A percentile compares a stretch with the other conserved stretches of the same genome.
Evolutionary conservation across 164 flowering plant genomes (phyloP).

Genomic region (Euptelea pleiosperma): DNA sequence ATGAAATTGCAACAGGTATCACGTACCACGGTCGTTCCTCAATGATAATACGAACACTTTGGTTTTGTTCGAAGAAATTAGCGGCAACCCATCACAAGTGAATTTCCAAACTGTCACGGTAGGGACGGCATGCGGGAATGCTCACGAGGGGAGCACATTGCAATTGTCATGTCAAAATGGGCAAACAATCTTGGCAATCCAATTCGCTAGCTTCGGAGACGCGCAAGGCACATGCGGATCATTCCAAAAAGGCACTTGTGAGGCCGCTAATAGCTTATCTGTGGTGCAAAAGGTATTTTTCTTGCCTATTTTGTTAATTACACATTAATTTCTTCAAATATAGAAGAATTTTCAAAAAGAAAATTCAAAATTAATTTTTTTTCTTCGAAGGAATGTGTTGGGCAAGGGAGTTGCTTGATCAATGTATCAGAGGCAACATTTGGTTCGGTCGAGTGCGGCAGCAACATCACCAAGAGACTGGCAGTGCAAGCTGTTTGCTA

Average conservation of each 20-base stretch:
- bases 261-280: constrained; percentile 15
- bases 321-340: too few species aligned
- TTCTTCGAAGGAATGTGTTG: constrained; percentile 42
- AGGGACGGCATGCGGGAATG: constrained; percentile 39
- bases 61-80: constrained; percentile 59
- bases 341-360: too few species aligned
- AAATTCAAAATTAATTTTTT: not conserved
- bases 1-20: constrained; percentile 41
- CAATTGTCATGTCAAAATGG: constrained; percentile 46
- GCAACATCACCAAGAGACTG: constrained; percentile 22
- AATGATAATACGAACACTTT: constrained; percentile 33
- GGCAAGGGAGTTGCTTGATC: constrained; percentile 37
- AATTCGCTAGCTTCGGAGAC: constrained; percentile 59
- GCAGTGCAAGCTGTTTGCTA: constrained; percentile 49
- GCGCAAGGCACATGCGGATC: constrained; percentile 50
- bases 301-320: too few species aligned
- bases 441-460: constrained; percentile 28
- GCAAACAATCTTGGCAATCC: constrained; percentile 32
- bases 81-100: constrained; percentile 49
- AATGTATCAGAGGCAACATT: constrained; percentile 30
- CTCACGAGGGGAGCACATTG: constrained; percentile 29
- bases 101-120: constrained; percentile 40
- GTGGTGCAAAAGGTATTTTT: constrained; percentile 24
- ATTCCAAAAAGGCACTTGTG: constrained; percentile 37
- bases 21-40: constrained; percentile 54